Base-by-base conservation (phyloP, 164 flowering plant genomes). In the Vitis riparia region DNA sequence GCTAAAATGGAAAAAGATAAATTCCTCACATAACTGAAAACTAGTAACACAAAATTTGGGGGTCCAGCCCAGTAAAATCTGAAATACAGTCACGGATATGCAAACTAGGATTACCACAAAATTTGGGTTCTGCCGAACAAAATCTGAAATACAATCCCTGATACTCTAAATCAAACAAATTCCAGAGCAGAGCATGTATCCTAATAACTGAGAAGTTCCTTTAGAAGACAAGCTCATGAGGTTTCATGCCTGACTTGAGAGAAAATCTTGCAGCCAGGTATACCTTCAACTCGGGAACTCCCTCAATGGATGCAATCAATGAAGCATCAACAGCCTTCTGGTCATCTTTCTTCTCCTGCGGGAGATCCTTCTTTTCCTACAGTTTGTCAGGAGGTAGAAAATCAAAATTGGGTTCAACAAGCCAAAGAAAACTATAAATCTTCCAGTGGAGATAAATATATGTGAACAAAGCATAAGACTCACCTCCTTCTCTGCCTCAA, bases 401-500 rank as follows among this genome's bases (percentile, higher is more conserved):
- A 60, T 51, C 15, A 48, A 37, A 5, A 17, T 3, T 12, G 15
- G 13, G 55, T 17, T 27, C 48, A 55, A 63, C 47, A 32, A 29
- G 62, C 8, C 19, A 30, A 52, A 65, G n/a, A 14, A 55, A 5
- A 50, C 23, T 13, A 56, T 3, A 50, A 51, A 29, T 1, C 11
- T 29, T 10, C 8, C 12, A 27, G n/a, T 2, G 27, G 27, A 65
- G 51, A 5, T 13, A 51, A 5, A 59, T 12, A 27, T 9, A 48
- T 57, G 30, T 47, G 49, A 32, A 51, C 9, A 29, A n/a, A 0
- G 9, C 1, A 53, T 47, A 23, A 66, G 55, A 57, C 85, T 4
- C n/a, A 91, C 98, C 89, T 89, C 89, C 65, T 91, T 90, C 50
- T 90, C 92, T 3, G 84, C 90, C 71, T 94, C 96, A 74, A 94